Conservation (phyloP, 2,329 filamentous ascomycete species). For the Cercospora sp. region DNA sequence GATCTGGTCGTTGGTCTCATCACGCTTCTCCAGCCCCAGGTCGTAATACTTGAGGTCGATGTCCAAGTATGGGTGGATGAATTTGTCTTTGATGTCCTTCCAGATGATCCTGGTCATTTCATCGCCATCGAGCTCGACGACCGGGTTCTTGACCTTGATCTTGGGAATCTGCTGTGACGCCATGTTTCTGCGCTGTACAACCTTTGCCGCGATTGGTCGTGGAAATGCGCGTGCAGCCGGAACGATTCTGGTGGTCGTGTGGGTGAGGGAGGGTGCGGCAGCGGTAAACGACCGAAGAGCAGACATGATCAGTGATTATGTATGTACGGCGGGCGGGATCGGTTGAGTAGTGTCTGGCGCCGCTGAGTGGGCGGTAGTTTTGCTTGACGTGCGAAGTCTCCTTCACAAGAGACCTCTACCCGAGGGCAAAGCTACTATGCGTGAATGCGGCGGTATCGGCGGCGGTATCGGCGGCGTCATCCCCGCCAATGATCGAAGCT, state of each 20-base stretch:
- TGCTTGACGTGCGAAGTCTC: not conserved
- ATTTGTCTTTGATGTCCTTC: constrained; percentile 98
- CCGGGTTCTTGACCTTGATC: constrained; percentile 99
- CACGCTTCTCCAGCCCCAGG: constrained; percentile 83
- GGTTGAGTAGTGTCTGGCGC: constrained; percentile 8
- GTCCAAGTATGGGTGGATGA: constrained; percentile 94
- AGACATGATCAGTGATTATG: constrained; percentile 27
- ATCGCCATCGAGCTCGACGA: constrained; percentile 93
- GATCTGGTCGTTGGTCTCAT: constrained; percentile 94
- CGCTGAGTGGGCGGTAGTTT: constrained; percentile 5
- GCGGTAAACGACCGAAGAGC: constrained; percentile 24
- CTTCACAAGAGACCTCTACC: not conserved
- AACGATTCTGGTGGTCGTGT: constrained; percentile 23
- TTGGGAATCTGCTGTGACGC: constrained; percentile 59
- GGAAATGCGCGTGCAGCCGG: constrained; percentile 34
- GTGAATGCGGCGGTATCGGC: not conserved
- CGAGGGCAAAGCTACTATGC: not conserved
- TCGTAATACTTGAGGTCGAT: constrained; percentile 77
- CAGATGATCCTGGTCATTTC: constrained; percentile 99
- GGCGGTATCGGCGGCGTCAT: not conserved
- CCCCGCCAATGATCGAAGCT: not conserved
- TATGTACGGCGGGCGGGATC: constrained; percentile 15
- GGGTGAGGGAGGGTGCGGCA: constrained; percentile 22
- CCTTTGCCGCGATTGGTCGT: constrained; percentile 37
- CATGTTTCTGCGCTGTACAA: constrained; percentile 42